Conservation (phyloP, 2,329 filamentous ascomycete species). For the Scopulariopsis brevicaulis region DNA sequence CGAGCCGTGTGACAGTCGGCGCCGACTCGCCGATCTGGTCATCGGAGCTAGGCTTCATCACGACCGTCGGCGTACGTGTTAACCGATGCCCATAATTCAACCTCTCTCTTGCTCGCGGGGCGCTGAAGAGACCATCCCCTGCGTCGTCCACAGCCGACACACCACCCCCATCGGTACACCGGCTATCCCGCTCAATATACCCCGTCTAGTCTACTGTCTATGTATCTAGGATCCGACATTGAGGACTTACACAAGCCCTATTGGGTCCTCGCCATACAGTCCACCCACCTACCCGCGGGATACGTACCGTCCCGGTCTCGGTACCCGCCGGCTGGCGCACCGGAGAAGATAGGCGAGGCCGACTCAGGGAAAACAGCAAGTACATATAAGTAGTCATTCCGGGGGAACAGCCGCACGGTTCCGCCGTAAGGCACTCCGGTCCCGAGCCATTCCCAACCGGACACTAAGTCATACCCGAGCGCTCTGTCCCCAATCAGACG, state of each 20-base stretch:
- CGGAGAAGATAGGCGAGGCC: neutral
- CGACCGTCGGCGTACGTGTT: neutral
- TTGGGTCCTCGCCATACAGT: neutral
- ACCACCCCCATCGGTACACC: neutral
- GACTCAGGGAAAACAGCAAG: neutral
- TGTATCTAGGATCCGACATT: neutral
- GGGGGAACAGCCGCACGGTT: neutral
- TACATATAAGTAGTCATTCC: conserved; percentile 1
- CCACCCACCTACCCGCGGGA: neutral
- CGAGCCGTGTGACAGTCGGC: neutral
- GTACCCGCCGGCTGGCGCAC: neutral
- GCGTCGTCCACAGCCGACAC: neutral
- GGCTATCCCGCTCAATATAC: neutral
- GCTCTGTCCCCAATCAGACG: neutral
- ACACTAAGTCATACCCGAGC: neutral
- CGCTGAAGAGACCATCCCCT: neutral
- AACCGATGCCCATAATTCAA: neutral
- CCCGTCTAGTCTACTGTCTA: neutral
- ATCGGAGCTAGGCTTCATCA: neutral
- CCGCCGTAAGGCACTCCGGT: neutral
- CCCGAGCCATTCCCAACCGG: neutral
- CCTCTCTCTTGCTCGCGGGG: neutral
- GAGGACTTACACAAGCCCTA: neutral
- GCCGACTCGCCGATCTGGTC: neutral
- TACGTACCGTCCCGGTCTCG: neutral